Evolutionary conservation across 2,329 filamentous ascomycete genomes (phyloP), one percentile per base, ranked within the genome.

Genomic region (Magnaporthiopsis rhizophila): DNA sequence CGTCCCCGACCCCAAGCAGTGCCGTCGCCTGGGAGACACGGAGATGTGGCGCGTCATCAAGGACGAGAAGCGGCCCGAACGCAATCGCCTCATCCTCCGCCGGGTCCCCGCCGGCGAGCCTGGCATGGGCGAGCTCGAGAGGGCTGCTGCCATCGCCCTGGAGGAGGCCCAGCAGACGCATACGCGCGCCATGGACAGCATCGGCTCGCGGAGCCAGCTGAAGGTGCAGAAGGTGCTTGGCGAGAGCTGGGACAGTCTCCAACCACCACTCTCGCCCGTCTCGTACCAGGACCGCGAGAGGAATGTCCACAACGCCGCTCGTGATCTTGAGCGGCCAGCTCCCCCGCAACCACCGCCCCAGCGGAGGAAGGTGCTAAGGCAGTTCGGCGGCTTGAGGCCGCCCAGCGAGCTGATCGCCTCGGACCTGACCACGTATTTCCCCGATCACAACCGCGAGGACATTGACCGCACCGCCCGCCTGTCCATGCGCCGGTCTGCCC

Each of bases 371-470:
- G 79, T 77, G 36, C 81, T 86, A 34, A 87, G 90, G 68, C 89
- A 90, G 68, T 98, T 98, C 77, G 95, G 96, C 71, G 94, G 94
- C 45, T 88, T 95, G 68, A 85, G 95, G 70, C 95, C 95, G 24
- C 95, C 95, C 1, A 98, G 94, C 78, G 95, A 99, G 79, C 85
- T 99, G 74, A 99, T 99, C 73, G 94, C 94, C 32, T 96, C 95
- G 28, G 95, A 99, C 73, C 81, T 99, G 66, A 95, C 92, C 1
- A 96, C 93, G 0, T 99, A 98, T 80, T 99, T 99, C 82, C 95
- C 95, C 0, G 92, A 96, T 72, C 94, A 98, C 71, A 88, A 93
- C 62, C 88, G 91, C 64, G 93, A 97, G 73, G 92, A 96, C 70
- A 97, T 99, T 73, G 95, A 98, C 75, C 90, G 92, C 70, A 98